phyloP scores from a whole-genome alignment of 2,329 filamentous ascomycete genomes.

The Apiospora arundinis region DNA sequence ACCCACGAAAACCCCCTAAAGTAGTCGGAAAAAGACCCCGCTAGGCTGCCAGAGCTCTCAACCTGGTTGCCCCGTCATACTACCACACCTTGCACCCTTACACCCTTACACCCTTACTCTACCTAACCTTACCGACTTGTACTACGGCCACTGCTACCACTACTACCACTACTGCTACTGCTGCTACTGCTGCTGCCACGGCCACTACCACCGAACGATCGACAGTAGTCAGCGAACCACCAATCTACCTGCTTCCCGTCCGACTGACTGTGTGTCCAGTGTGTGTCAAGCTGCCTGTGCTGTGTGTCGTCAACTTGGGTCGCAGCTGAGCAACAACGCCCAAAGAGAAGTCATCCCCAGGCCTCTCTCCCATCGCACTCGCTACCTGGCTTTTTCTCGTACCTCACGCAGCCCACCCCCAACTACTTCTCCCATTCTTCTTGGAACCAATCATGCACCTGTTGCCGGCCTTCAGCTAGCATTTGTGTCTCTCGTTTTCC shows the following conservation, averaged over 20 bases:
- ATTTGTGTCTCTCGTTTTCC: conserved; percentile 17
- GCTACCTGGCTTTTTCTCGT: neutral
- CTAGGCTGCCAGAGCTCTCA: conserved; percentile 18
- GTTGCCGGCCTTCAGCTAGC: conserved; percentile 24
- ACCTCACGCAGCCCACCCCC: neutral
- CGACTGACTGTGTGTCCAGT: neutral
- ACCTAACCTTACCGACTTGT: neutral
- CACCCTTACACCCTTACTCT: neutral
- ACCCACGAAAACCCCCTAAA: conserved; percentile 17
- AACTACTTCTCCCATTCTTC: neutral
- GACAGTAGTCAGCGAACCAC: neutral
- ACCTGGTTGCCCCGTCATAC: conserved; percentile 16
- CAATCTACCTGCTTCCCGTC: neutral
- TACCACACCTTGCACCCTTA: too few relatives aligned
- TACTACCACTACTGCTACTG: neutral
- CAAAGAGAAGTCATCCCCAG: conserved; percentile 15
- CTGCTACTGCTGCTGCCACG: neutral
- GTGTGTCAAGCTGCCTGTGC: neutral
- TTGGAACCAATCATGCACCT: conserved; percentile 23
- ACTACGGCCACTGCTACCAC: neutral
- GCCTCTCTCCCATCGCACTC: neutral
- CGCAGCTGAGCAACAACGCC: conserved; percentile 21
- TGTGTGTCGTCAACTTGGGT: neutral
- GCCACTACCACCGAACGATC: neutral
- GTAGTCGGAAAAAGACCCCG: conserved; percentile 12